phyloP scores from a whole-genome alignment of 1,139 yeast species.

The Taiozyma onychis region DNA sequence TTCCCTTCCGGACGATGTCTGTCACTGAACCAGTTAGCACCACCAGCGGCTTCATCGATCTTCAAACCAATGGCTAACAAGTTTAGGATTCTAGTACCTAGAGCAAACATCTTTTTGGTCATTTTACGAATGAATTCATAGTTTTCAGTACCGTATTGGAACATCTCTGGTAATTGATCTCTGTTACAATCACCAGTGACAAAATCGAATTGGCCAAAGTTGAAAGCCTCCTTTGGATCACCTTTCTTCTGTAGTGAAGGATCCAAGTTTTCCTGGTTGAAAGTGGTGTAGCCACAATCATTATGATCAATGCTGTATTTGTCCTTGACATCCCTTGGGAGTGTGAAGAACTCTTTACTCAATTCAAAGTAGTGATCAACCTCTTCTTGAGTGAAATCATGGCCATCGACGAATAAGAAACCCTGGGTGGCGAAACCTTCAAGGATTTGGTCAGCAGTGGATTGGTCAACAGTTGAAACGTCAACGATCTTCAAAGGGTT shows the following conservation, averaged over 20 bases:
- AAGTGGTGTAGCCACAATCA: conserved; percentile 60
- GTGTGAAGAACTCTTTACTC: conserved; percentile 51
- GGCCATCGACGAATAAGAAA: conserved; percentile 68
- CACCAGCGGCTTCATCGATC: conserved; percentile 43
- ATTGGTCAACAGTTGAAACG: conserved; percentile 38
- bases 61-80: conserved; percentile 56
- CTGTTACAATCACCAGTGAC: conserved; percentile 29
- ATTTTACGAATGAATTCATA: conserved; percentile 31
- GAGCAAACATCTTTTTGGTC: conserved; percentile 35
- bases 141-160: conserved; percentile 29
- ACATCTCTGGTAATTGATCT: conserved; percentile 39
- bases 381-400: conserved; percentile 53
- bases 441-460: conserved; percentile 47
- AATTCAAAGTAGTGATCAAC: conserved; percentile 48
- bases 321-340: conserved; percentile 44
- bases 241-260: conserved; percentile 40
- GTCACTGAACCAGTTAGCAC: conserved; percentile 55
- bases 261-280: conserved; percentile 55
- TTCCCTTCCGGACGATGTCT: conserved; percentile 42
- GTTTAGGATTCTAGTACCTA: conserved; percentile 31
- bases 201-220: conserved; percentile 25
- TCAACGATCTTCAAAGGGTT: conserved; percentile 50
- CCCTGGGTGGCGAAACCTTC: conserved; percentile 68
- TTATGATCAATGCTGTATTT: conserved; percentile 41
- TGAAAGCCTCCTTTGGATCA: conserved; percentile 35